Percentiles rank a stretch among this genome's conserved stretches.
Conservation (phyloP, 495 filamentous ascomycete genomes). For the Baudoinia panamericana region DNA sequence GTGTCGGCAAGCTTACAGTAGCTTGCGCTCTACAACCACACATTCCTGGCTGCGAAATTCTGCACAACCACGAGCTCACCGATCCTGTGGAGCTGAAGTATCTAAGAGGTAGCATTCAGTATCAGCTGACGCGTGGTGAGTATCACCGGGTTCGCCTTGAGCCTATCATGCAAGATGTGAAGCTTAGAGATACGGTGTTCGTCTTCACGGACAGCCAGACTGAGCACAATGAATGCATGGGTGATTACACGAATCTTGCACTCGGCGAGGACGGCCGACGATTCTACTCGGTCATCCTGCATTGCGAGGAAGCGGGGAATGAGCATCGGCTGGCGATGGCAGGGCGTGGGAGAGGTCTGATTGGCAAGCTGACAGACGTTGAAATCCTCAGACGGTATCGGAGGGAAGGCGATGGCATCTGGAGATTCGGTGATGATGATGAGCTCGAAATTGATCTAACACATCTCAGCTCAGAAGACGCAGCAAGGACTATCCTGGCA, state of each 20-base stretch:
- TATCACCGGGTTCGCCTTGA: not conserved
- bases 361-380: slow-evolving; percentile 4
- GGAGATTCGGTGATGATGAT: slow-evolving; percentile 3
- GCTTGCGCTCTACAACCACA: not conserved
- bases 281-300: slow-evolving; percentile 4
- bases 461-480: not conserved
- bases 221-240: slow-evolving; percentile 8
- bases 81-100: slow-evolving; percentile 6
- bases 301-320: slow-evolving; percentile 5
- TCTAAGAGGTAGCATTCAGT: not conserved
- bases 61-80: slow-evolving; percentile 13
- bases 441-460: slow-evolving; percentile 9
- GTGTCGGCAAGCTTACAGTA: slow-evolving; percentile 5
- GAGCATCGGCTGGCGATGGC: not conserved
- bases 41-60: slow-evolving; percentile 2
- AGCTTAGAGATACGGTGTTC: slow-evolving; percentile 3
- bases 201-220: slow-evolving; percentile 14
- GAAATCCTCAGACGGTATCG: not conserved
- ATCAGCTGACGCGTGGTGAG: slow-evolving; percentile 4
- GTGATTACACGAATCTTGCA: slow-evolving; percentile 8
- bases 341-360: not conserved
- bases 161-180: not conserved
- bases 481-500: not conserved
- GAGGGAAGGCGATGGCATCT: not conserved
- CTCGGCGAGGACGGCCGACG: not conserved